Percentiles rank a stretch among this genome's conserved stretches.
Conservation (phyloP, 1,284 basidiomycete genomes). For the Apiotrichum laibachii region DNA sequence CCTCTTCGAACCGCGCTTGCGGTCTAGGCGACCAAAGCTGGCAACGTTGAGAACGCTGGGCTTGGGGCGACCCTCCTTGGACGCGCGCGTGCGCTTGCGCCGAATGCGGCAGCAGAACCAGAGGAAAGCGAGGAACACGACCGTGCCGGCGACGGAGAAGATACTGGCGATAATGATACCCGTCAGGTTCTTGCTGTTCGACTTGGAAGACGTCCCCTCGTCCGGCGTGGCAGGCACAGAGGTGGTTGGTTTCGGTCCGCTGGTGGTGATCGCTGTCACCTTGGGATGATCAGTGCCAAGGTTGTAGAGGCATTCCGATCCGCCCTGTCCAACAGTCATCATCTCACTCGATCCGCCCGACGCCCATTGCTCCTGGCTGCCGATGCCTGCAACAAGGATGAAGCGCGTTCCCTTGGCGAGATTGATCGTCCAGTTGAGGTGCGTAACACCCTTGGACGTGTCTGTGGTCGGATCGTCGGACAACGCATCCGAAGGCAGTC, state of each 20-base stretch:
- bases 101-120: slow-evolving; percentile 44
- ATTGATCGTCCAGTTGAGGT: slow-evolving; percentile 44
- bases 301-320: slow-evolving; percentile 27
- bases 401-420: slow-evolving; percentile 49
- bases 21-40: slow-evolving; percentile 10
- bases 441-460: slow-evolving; percentile 38
- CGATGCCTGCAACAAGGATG: slow-evolving; percentile 48
- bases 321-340: slow-evolving; percentile 49
- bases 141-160: slow-evolving; percentile 53
- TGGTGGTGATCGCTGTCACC: slow-evolving; percentile 5
- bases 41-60: slow-evolving; percentile 15
- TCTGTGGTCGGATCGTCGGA: slow-evolving; percentile 42
- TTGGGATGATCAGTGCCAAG: slow-evolving; percentile 14
- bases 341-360: slow-evolving; percentile 42
- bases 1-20: slow-evolving; percentile 1
- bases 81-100: slow-evolving; percentile 18
- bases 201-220: not conserved
- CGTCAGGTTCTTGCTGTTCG: not conserved
- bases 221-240: not conserved
- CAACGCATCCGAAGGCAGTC: slow-evolving; percentile 30
- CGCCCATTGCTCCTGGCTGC: slow-evolving; percentile 45
- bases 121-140: slow-evolving; percentile 49
- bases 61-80: slow-evolving; percentile 8
- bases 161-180: slow-evolving; percentile 57
- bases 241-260: not conserved